phyloP scores from a whole-genome alignment of 441 rosid genomes.

The Jatropha podagrica region DNA sequence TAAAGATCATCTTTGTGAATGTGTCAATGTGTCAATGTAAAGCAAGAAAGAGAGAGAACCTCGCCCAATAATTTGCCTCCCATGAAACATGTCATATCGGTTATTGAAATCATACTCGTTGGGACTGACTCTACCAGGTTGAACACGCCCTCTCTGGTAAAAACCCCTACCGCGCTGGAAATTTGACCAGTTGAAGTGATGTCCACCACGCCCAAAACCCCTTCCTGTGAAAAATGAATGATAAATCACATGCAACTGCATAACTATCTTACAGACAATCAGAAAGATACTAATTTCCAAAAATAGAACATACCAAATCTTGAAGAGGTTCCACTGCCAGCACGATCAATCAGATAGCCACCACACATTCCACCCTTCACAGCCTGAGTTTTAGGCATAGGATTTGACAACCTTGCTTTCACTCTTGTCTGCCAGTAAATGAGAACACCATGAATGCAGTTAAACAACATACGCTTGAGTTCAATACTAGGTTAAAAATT shows the following conservation, averaged over 20 bases:
- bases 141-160: conserved; percentile 41
- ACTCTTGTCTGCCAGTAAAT: conserved; percentile 43
- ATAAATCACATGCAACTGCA: conserved; percentile 8
- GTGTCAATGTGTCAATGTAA: too few relatives aligned
- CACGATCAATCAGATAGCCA: conserved; percentile 53
- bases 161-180: conserved; percentile 43
- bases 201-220: conserved; percentile 43
- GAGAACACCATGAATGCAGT: conserved; percentile 18
- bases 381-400: conserved; percentile 67
- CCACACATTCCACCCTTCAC: conserved; percentile 74
- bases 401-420: conserved; percentile 70
- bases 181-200: conserved; percentile 35
- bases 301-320: conserved; percentile 49
- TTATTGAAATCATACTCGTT: conserved; percentile 35
- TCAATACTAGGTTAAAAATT: not conserved
- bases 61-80: conserved; percentile 40
- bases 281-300: conserved; percentile 19
- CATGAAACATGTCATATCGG: conserved; percentile 33
- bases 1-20: not conserved
- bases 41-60: conserved; percentile 28
- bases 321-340: conserved; percentile 35
- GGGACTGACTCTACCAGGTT: conserved; percentile 36
- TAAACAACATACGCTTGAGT: conserved; percentile 2
- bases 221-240: conserved; percentile 38
- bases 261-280: conserved; percentile 4